Base-by-base conservation (phyloP, 2,329 filamentous ascomycete species). In the Berkeleyomyces basicola region DNA sequence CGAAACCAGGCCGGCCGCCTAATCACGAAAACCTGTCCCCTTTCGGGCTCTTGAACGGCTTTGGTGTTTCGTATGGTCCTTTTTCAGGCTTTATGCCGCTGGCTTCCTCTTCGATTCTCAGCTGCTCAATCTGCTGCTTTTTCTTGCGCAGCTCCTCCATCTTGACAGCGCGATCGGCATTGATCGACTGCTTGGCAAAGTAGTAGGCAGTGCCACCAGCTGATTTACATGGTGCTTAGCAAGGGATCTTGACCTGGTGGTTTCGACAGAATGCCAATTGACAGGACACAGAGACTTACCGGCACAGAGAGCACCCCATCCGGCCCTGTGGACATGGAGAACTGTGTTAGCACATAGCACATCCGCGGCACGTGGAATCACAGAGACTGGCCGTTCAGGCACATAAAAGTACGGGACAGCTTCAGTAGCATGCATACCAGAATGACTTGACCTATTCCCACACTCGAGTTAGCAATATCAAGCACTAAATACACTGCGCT, bases 151-250 rank as follows among this genome's bases (percentile, higher is more conserved):
- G 80, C 65, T 87, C 84, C 68, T 87, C 81, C 67, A 87, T 82
- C 69, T 88, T 83, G 65, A 82, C 77, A 65, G 82, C 79, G 67
- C 92, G 88, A 74, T 96, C 90, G 68, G 88, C 88, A 72, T 96
- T 96, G 80, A 99, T 95, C 73, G 85, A 86, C 71, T 83, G 82
- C 80, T 99, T 99, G 67, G 93, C 93, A 72, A 96, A 96, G 78
- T 88, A 90, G 79, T 97, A 99, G 70, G 92, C 90, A 66, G 86
- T 88, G 67, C 84, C 93, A 71, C 92, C 93, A 68, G 91, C 90
- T 90, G 46, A 46, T 9, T 11, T 23, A 31, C 7, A 42, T 43
- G 40, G n/a, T 43, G 47, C n/a, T 53, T 10, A 31, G 47, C 11
- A 23, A 10, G 3, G 47, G n/a, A 36, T 14, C 31, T 36, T 53